Conservation (phyloP, 805 yeast species). For the Grigorovia humatica region DNA sequence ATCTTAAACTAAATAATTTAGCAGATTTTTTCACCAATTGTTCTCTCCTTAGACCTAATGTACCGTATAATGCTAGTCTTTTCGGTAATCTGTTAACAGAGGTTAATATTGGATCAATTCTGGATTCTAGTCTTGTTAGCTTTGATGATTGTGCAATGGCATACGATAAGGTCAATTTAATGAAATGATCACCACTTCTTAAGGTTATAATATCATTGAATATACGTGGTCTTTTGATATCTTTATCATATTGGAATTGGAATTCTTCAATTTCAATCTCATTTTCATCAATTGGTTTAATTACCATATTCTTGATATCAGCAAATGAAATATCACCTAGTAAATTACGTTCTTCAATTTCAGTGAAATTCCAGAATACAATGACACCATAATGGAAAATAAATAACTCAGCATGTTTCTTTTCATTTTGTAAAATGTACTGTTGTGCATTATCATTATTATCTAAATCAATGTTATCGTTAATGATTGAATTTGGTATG, state of each 20-base stretch:
- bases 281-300: conserved; percentile 71
- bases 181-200: conserved; percentile 83
- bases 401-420: conserved; percentile 70
- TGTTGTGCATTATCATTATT: neutral
- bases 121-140: conserved; percentile 78
- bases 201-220: conserved; percentile 91
- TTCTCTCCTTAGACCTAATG: conserved; percentile 71
- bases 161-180: conserved; percentile 86
- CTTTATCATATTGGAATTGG: conserved; percentile 41
- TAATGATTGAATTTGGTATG: neutral
- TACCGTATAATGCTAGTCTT: conserved; percentile 81
- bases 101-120: conserved; percentile 74
- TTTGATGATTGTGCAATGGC: conserved; percentile 96
- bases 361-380: conserved; percentile 96
- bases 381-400: conserved; percentile 87
- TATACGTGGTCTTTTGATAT: conserved; percentile 58
- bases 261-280: conserved; percentile 85
- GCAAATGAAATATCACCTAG: conserved; percentile 74
- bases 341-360: conserved; percentile 83
- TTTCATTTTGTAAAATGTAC: neutral
- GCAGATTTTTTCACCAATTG: conserved; percentile 86
- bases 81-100: conserved; percentile 86
- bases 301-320: conserved; percentile 41
- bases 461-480: neutral
- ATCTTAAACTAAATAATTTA: conserved; percentile 75